phyloP scores from a whole-genome alignment of 495 filamentous ascomycete species.

The Penicillium cataractarum region DNA sequence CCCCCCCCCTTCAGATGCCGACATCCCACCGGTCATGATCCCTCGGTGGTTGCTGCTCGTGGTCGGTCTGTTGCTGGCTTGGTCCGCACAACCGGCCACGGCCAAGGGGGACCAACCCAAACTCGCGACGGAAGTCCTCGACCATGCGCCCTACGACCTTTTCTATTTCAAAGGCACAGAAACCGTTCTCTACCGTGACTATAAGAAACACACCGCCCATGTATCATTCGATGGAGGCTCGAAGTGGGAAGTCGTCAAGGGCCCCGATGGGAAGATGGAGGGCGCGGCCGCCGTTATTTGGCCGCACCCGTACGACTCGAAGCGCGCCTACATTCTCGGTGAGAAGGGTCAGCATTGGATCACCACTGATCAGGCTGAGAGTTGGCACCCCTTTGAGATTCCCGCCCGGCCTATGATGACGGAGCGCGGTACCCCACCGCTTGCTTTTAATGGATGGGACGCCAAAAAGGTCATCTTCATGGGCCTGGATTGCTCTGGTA shows the following conservation, averaged over 20 bases:
- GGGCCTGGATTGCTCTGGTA: constrained; percentile 61
- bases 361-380: constrained; percentile 77
- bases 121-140: constrained; percentile 59
- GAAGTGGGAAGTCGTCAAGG: constrained; percentile 68
- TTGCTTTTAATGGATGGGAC: constrained; percentile 82
- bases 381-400: constrained; percentile 74
- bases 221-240: constrained; percentile 79
- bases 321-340: constrained; percentile 78
- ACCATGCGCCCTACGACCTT: constrained; percentile 62
- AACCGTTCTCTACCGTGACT: constrained; percentile 68
- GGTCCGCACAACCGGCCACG: constrained; percentile 36
- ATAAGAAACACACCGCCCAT: constrained; percentile 57
- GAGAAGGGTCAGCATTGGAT: constrained; percentile 69
- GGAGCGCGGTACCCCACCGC: constrained; percentile 20
- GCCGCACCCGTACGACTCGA: constrained; percentile 75
- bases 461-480: constrained; percentile 82
- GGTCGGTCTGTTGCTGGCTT: constrained; percentile 41
- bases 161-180: constrained; percentile 90
- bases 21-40: constrained; percentile 41
- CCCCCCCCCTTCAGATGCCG: constrained; percentile 39
- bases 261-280: constrained; percentile 55
- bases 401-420: constrained; percentile 43
- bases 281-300: constrained; percentile 61
- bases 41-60: constrained; percentile 45
- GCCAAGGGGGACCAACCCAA: constrained; percentile 55